A percentile compares a stretch with the other conserved stretches of the same genome.
Conservation (phyloP, 1,139 yeast species). For the Magnusiomyces fungicola region DNA sequence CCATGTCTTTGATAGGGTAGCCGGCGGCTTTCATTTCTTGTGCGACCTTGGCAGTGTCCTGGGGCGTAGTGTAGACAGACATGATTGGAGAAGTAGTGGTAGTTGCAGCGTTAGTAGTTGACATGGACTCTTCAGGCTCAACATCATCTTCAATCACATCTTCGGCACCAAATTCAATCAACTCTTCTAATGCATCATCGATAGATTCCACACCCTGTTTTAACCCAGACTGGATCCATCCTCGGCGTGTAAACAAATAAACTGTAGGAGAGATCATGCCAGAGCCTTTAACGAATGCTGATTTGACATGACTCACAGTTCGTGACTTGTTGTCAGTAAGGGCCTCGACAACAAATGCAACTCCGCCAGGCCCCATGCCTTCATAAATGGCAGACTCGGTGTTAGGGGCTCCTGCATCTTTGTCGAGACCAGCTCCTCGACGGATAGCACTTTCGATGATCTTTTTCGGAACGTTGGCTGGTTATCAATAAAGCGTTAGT, state of each 20-base stretch:
- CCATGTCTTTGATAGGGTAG: slow-evolving; percentile 60
- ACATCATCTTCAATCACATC: slow-evolving; percentile 53
- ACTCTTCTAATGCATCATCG: slow-evolving; percentile 63
- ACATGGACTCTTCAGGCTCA: slow-evolving; percentile 17
- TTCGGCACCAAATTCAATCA: slow-evolving; percentile 77
- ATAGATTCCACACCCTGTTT: slow-evolving; percentile 31
- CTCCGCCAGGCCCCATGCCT: slow-evolving; percentile 90
- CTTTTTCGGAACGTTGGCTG: slow-evolving; percentile 71
- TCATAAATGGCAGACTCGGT: slow-evolving; percentile 62
- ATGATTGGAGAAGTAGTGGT: background rate
- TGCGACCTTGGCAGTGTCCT: slow-evolving; percentile 56
- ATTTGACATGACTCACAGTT: slow-evolving; percentile 67
- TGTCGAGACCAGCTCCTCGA: slow-evolving; percentile 63
- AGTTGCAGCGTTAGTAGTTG: slow-evolving; percentile 4
- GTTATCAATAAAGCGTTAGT: slow-evolving; percentile 23
- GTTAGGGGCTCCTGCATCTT: slow-evolving; percentile 34
- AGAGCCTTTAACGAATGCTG: slow-evolving; percentile 62
- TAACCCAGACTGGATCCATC: slow-evolving; percentile 51
- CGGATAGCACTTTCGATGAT: slow-evolving; percentile 81
- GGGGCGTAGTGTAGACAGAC: slow-evolving; percentile 46
- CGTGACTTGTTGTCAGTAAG: slow-evolving; percentile 83
- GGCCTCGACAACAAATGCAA: slow-evolving; percentile 76
- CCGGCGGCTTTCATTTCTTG: slow-evolving; percentile 45
- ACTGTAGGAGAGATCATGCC: slow-evolving; percentile 66
- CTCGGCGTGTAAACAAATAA: slow-evolving; percentile 70